Evolutionary conservation across 345 rosid species (phyloP).

Genomic region (Rhizophora apiculata): DNA sequence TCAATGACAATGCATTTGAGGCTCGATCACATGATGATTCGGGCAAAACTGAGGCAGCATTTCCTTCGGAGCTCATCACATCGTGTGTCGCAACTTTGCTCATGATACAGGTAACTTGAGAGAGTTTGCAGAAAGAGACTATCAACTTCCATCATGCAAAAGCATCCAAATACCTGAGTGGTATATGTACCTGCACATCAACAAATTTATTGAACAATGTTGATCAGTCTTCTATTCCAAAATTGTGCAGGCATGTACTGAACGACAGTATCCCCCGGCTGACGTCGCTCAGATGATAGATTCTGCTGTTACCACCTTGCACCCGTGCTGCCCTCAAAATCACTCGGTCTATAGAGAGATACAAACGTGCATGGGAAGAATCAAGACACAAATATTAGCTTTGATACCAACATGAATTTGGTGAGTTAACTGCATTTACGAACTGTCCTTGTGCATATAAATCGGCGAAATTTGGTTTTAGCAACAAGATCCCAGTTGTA

Average conservation of each 20-base stretch:
- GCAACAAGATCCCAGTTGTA: constrained; percentile 4
- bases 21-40: constrained; percentile 35
- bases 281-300: constrained; percentile 96
- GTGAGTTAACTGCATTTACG: not conserved
- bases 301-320: constrained; percentile 70
- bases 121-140: too few relatives aligned
- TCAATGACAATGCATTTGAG: constrained; percentile 18
- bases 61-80: constrained; percentile 71
- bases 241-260: constrained; percentile 69
- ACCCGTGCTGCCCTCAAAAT: constrained; percentile 77
- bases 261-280: constrained; percentile 77
- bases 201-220: not conserved
- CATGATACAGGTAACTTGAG: constrained; percentile 69
- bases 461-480: constrained; percentile 5
- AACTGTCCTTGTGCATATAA: constrained; percentile 23
- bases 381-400: constrained; percentile 89
- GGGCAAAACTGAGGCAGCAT: constrained; percentile 44
- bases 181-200: not conserved
- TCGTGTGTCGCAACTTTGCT: constrained; percentile 86
- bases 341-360: constrained; percentile 76
- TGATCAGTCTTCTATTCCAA: not conserved
- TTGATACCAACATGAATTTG: constrained; percentile 49
- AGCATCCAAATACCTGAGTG: too few relatives aligned
- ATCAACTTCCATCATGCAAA: too few relatives aligned
- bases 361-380: constrained; percentile 88